These are phyloP conservation scores for Lichtheimia hyalospora DNA, from an alignment of 371 early-diverging fungal genomes.

Conservation along the genomic window DNA sequence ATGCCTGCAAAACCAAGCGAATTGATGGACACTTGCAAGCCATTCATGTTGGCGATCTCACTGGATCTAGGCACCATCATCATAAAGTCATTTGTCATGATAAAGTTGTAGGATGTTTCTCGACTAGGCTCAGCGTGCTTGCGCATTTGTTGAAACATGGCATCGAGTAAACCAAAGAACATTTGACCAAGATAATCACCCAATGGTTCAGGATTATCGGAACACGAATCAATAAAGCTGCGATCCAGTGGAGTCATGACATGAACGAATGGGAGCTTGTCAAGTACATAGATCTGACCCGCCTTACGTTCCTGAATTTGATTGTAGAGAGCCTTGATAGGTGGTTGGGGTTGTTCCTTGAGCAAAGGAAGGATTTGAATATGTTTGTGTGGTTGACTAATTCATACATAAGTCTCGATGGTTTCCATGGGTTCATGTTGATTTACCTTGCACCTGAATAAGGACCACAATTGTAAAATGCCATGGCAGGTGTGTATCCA, in stretches of 20 bases:
- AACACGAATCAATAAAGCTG: slow-evolving; percentile 22
- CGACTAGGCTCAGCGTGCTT: slow-evolving; percentile 20
- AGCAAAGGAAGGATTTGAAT: slow-evolving; percentile 66
- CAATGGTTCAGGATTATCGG: slow-evolving; percentile 17
- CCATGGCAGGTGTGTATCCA: slow-evolving; percentile 39
- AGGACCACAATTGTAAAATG: slow-evolving; percentile 77
- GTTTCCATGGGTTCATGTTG: not conserved
- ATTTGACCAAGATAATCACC: slow-evolving; percentile 46
- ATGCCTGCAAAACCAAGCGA: slow-evolving; percentile 74
- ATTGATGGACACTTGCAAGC: slow-evolving; percentile 49
- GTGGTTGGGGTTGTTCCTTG: slow-evolving; percentile 41
- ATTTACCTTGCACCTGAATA: slow-evolving; percentile 68
- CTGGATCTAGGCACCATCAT: slow-evolving; percentile 67
- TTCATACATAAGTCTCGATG: not conserved
- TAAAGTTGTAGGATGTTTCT: slow-evolving; percentile 60
- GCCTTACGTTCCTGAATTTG: slow-evolving; percentile 44
- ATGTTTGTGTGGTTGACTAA: slow-evolving; percentile 72
- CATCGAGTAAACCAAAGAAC: slow-evolving; percentile 51
- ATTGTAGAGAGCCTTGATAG: slow-evolving; percentile 47
- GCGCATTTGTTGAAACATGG: slow-evolving; percentile 52
- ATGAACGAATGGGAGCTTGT: slow-evolving; percentile 47
- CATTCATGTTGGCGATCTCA: slow-evolving; percentile 32
- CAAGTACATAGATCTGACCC: slow-evolving; percentile 47
- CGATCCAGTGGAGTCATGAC: slow-evolving; percentile 41
- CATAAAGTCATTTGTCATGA: slow-evolving; percentile 73